These are phyloP conservation scores for sweet orange (Citrus sinensis) DNA, from an alignment of 345 rosid species.

Conservation along the genomic window DNA sequence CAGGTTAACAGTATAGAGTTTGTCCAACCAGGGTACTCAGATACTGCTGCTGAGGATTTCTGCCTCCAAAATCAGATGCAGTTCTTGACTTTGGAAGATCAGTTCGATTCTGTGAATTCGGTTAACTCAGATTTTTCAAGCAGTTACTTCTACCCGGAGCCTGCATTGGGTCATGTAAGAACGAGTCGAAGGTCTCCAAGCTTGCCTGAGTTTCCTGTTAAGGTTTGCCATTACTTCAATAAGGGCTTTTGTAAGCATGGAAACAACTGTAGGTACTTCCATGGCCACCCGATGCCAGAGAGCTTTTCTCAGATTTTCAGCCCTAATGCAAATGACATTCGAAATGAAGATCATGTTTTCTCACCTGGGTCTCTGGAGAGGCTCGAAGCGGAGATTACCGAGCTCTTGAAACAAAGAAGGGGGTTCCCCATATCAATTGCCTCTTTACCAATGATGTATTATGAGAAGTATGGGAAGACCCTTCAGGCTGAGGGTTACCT, in stretches of 20 bases:
- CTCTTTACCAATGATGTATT: constrained; percentile 85
- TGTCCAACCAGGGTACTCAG: constrained; percentile 29
- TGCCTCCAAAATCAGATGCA: constrained; percentile 40
- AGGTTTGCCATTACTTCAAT: constrained; percentile 79
- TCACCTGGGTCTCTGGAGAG: constrained; percentile 74
- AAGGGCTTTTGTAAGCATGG: constrained; percentile 95
- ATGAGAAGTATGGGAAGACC: constrained; percentile 72
- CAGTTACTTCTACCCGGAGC: constrained; percentile 45
- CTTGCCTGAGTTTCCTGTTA: constrained; percentile 80
- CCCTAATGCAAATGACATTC: constrained; percentile 32
- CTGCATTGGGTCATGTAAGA: constrained; percentile 37
- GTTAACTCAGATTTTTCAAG: constrained; percentile 42
- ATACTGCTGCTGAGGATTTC: constrained; percentile 36
- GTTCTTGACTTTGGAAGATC: constrained; percentile 51
- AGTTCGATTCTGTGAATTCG: constrained; percentile 35
- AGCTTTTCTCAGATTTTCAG: constrained; percentile 49
- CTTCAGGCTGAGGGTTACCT: constrained; percentile 98
- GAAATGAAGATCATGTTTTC: constrained; percentile 58
- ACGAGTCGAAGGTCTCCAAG: constrained; percentile 71
- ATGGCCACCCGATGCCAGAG: constrained; percentile 52
- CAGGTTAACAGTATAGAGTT: constrained; percentile 34
- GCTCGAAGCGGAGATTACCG: constrained; percentile 77
- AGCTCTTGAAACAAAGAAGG: constrained; percentile 71
- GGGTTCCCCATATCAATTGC: constrained; percentile 95
- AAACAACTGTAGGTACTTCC: constrained; percentile 76